A percentile compares a stretch with the other conserved stretches of the same genome.
phyloP scores from a whole-genome alignment of 169 alveolate genomes.

The Babesia sp. region DNA sequence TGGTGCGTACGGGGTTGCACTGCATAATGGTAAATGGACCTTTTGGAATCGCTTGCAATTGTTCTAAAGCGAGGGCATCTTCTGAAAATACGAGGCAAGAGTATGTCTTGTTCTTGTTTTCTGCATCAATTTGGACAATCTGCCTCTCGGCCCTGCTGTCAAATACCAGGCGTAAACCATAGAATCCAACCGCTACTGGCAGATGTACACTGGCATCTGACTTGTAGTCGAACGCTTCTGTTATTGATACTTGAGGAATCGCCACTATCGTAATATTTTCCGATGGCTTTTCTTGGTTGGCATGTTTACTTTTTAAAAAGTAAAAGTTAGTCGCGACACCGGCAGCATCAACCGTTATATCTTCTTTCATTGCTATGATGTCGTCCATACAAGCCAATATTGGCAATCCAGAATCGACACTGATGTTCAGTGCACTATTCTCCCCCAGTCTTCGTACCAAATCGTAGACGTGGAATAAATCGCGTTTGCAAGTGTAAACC shows the following conservation, averaged over 20 bases:
- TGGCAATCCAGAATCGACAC: not conserved
- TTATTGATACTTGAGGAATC: not conserved
- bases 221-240: not conserved
- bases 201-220: not conserved
- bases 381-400: not conserved
- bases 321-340: not conserved
- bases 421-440: not conserved
- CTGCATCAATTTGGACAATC: conserved; percentile 33
- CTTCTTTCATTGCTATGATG: not conserved
- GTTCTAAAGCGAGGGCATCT: not conserved
- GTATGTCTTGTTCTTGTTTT: conserved; percentile 40
- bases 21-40: conserved; percentile 63
- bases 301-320: not conserved
- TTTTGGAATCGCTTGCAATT: conserved; percentile 23
- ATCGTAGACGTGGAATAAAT: conserved; percentile 16
- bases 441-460: not conserved
- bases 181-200: conserved; percentile 20
- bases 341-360: not conserved
- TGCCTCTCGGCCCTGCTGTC: conserved; percentile 36
- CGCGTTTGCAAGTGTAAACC: conserved; percentile 67
- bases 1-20: conserved; percentile 76
- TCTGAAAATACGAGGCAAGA: conserved; percentile 43
- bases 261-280: not conserved
- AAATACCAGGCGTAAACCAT: conserved; percentile 16
- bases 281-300: not conserved